A percentile compares a stretch with the other conserved stretches of the same genome.
Conservation (phyloP, 345 rosid species). For the Eucalyptus camaldulensis region DNA sequence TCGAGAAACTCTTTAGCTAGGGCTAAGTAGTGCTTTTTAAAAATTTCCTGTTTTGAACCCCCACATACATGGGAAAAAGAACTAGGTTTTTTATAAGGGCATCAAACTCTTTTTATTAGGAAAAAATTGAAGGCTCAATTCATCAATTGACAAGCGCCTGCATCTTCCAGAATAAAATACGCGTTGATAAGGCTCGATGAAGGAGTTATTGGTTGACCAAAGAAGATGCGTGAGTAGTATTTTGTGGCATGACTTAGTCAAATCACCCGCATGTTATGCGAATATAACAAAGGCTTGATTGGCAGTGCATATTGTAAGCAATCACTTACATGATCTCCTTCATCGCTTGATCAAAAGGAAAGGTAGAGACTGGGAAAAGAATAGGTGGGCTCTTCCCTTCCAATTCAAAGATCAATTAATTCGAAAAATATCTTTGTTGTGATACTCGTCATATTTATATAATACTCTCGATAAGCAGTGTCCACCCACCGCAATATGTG, state of each 20-base stretch:
- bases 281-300: neutral
- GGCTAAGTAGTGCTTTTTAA: neutral
- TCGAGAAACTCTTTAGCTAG: neutral
- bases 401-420: too few species aligned
- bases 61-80: neutral
- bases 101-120: neutral
- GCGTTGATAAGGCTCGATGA: neutral
- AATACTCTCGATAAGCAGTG: neutral
- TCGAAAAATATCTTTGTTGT: too few species aligned
- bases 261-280: neutral
- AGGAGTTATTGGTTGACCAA: neutral
- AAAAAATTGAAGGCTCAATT: neutral
- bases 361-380: neutral
- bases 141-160: neutral
- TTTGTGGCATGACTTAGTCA: neutral
- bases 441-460: neutral
- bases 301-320: neutral
- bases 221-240: neutral
- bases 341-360: neutral
- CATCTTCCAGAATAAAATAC: neutral
- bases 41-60: neutral
- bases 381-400: neutral
- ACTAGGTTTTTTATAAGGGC: neutral
- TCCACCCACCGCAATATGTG: neutral
- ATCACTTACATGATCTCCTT: neutral